These are phyloP conservation scores for Geosmithia putterillii DNA, from an alignment of 2,329 filamentous ascomycete species.

Conservation along the genomic window DNA sequence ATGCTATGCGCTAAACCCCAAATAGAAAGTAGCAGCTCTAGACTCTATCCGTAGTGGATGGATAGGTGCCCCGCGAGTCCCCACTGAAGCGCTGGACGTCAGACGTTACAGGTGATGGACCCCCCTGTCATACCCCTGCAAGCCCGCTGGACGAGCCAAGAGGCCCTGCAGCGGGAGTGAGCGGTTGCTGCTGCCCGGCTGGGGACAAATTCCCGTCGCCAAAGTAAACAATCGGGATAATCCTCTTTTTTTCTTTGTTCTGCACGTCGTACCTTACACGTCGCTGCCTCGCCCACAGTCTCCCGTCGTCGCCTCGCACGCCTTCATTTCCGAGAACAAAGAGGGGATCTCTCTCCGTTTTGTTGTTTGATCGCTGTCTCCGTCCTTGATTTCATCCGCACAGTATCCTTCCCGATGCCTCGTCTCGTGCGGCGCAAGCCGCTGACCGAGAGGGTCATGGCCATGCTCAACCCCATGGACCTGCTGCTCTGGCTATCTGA, in stretches of 20 bases:
- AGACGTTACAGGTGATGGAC: neutral
- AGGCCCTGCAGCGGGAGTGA: neutral
- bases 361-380: too few relatives aligned
- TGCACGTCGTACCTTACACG: neutral
- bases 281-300: neutral
- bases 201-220: neutral
- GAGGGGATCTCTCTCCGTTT: too few relatives aligned
- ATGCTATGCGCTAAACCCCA: too few relatives aligned
- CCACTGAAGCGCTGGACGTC: neutral
- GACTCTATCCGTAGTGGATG: too few relatives aligned
- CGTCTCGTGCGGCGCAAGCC: conserved; percentile 73
- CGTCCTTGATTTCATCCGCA: too few relatives aligned
- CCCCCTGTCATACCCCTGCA: neutral
- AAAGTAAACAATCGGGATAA: conserved; percentile 5
- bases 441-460: conserved; percentile 66
- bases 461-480: conserved; percentile 77
- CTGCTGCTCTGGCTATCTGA: conserved; percentile 85
- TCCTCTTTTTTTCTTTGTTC: neutral
- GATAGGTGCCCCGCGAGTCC: too few relatives aligned
- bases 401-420: conserved; percentile 36
- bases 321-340: too few relatives aligned
- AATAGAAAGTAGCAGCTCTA: too few relatives aligned
- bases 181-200: conserved; percentile 1
- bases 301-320: too few relatives aligned
- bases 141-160: too few relatives aligned